These are phyloP conservation scores for Chytriomyces sp. DNA, from an alignment of 192 early-diverging fungal genomes.

Conservation along the genomic window DNA sequence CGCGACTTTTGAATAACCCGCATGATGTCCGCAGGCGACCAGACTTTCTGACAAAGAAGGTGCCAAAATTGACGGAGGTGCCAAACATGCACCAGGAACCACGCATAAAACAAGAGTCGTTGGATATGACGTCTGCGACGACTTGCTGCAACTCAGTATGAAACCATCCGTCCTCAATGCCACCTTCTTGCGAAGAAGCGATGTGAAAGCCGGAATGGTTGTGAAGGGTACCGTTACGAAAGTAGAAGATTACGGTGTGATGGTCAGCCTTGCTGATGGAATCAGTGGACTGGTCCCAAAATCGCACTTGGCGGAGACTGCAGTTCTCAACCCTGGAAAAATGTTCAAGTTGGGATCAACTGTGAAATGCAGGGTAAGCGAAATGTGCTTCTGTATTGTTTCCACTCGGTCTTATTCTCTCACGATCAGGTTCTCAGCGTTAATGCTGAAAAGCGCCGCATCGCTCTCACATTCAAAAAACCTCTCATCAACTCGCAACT, in stretches of 20 bases:
- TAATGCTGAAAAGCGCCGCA: conserved; percentile 55
- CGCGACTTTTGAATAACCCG: conserved; percentile 19
- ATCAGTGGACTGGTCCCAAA: conserved; percentile 76
- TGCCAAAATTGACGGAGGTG: conserved; percentile 46
- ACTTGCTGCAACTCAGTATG: conserved; percentile 73
- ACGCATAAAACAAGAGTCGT: conserved; percentile 79
- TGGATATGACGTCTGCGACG: conserved; percentile 77
- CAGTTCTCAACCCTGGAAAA: conserved; percentile 73
- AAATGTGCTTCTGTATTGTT: background rate
- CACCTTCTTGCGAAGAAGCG: conserved; percentile 68
- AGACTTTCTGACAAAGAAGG: conserved; percentile 72
- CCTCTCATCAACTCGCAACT: conserved; percentile 72
- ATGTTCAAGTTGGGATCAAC: conserved; percentile 77
- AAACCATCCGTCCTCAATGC: conserved; percentile 72
- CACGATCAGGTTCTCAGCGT: conserved; percentile 54
- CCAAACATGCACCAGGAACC: conserved; percentile 67
- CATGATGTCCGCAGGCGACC: conserved; percentile 54
- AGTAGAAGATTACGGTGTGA: conserved; percentile 43
- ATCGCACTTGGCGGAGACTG: conserved; percentile 77
- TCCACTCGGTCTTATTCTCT: background rate
- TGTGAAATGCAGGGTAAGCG: conserved; percentile 69
- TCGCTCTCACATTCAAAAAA: conserved; percentile 79
- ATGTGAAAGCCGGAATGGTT: conserved; percentile 68
- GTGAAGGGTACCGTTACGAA: conserved; percentile 56
- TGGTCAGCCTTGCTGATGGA: conserved; percentile 42